Percentiles rank a stretch among this genome's conserved stretches.
phyloP scores from a whole-genome alignment of 2,329 filamentous ascomycete genomes.

The Alternaria consortialis region DNA sequence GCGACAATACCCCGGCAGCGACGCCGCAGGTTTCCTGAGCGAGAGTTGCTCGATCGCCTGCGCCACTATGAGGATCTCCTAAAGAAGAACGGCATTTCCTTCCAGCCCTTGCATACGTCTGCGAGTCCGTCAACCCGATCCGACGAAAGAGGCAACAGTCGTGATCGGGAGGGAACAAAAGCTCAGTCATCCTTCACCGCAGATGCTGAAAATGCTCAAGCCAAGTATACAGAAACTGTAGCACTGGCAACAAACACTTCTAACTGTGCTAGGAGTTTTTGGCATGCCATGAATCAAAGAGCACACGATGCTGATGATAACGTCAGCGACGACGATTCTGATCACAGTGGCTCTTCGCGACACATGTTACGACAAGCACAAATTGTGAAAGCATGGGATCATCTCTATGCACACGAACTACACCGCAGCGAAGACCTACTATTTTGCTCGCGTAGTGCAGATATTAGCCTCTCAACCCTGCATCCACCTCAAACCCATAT shows the following conservation, averaged over 20 bases:
- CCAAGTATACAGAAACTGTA: constrained; percentile 6
- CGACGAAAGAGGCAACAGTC: background rate
- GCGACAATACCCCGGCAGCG: constrained; percentile 62
- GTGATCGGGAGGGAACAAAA: background rate
- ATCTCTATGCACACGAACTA: constrained; percentile 28
- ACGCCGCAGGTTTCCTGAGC: constrained; percentile 72
- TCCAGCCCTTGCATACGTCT: constrained; percentile 66
- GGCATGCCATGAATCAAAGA: constrained; percentile 35
- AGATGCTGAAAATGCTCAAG: background rate
- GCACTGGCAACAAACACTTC: background rate
- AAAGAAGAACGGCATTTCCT: constrained; percentile 71
- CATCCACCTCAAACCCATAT: constrained; percentile 74
- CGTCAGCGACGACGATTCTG: constrained; percentile 5
- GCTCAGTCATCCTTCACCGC: background rate
- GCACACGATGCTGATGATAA: constrained; percentile 10
- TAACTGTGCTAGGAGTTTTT: constrained; percentile 29
- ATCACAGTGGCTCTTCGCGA: constrained; percentile 16
- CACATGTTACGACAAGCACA: constrained; percentile 20
- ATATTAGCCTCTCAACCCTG: constrained; percentile 68
- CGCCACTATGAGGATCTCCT: constrained; percentile 73
- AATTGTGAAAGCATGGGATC: constrained; percentile 59
- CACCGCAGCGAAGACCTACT: constrained; percentile 60
- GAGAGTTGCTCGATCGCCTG: constrained; percentile 74
- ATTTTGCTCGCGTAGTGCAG: constrained; percentile 60
- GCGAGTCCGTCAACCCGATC: constrained; percentile 22